Evolutionary conservation across 2,329 filamentous ascomycete species (phyloP).

Genomic region (Hirsutella rhossiliensis): DNA sequence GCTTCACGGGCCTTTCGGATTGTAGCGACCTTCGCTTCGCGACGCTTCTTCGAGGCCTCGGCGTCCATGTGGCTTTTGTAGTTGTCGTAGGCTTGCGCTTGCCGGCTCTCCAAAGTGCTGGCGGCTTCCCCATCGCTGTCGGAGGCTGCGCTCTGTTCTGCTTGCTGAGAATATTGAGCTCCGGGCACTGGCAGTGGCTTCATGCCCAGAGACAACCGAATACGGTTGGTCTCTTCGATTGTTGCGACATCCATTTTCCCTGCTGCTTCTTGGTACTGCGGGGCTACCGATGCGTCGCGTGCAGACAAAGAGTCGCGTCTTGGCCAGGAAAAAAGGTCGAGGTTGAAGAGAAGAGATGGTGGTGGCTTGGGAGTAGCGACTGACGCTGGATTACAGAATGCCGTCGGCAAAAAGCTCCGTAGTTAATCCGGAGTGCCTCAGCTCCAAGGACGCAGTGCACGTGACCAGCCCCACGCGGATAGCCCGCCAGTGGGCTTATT

Average conservation of each 20-base stretch:
- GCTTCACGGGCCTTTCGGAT: slow-evolving; percentile 81
- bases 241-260: slow-evolving; percentile 50
- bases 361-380: no score
- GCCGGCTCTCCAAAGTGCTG: slow-evolving; percentile 74
- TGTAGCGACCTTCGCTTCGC: slow-evolving; percentile 68
- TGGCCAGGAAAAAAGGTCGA: no score
- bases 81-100: slow-evolving; percentile 63
- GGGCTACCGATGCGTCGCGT: no score
- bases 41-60: slow-evolving; percentile 64
- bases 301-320: no score
- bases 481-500: background rate
- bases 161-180: slow-evolving; percentile 26
- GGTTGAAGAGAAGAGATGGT: no score
- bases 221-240: slow-evolving; percentile 89
- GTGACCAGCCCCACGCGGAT: background rate
- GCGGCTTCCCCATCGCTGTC: slow-evolving; percentile 56
- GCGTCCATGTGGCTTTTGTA: slow-evolving; percentile 54
- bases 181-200: slow-evolving; percentile 80
- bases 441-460: background rate
- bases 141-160: slow-evolving; percentile 35
- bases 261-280: background rate
- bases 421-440: background rate
- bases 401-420: background rate
- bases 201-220: slow-evolving; percentile 79
- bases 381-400: no score